These are phyloP conservation scores for Trifolium fragiferum DNA, from an alignment of 306 rosid genomes.

Conservation along the genomic window DNA sequence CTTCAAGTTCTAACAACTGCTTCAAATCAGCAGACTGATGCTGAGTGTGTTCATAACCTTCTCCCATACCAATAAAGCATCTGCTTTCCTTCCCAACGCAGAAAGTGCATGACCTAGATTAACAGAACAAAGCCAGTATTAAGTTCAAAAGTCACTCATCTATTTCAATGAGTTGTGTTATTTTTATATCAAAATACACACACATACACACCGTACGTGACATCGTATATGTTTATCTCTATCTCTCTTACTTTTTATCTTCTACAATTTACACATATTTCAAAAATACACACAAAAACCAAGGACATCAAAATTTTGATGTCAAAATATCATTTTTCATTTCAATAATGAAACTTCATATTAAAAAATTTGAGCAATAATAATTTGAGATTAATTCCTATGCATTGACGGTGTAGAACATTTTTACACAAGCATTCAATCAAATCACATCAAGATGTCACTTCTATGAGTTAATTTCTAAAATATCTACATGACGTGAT, in stretches of 20 bases:
- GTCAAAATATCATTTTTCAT: not conserved
- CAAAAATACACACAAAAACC: not conserved
- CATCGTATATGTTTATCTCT: not conserved
- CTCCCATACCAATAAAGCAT: conserved; percentile 87
- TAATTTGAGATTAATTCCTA: not conserved
- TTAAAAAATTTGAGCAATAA: not conserved
- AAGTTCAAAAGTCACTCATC: conserved; percentile 27
- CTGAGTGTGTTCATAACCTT: conserved; percentile 79
- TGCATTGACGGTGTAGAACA: too few relatives aligned
- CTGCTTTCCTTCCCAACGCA: conserved; percentile 79
- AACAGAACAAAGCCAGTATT: conserved; percentile 27
- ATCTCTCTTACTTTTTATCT: not conserved
- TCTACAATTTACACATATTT: not conserved
- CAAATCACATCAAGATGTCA: too few relatives aligned
- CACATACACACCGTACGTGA: not conserved
- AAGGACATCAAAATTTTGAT: not conserved
- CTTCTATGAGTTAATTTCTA: too few relatives aligned
- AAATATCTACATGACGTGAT: too few relatives aligned
- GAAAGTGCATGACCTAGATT: conserved; percentile 74
- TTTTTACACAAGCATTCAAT: too few relatives aligned
- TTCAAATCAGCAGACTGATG: conserved; percentile 78
- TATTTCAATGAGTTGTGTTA: not conserved
- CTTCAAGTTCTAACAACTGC: conserved; percentile 88
- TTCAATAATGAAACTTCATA: not conserved
- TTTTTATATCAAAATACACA: not conserved